Evolutionary conservation across 345 rosid species (phyloP), one percentile per base, ranked within the genome.

Genomic region (Trapa incisa): DNA sequence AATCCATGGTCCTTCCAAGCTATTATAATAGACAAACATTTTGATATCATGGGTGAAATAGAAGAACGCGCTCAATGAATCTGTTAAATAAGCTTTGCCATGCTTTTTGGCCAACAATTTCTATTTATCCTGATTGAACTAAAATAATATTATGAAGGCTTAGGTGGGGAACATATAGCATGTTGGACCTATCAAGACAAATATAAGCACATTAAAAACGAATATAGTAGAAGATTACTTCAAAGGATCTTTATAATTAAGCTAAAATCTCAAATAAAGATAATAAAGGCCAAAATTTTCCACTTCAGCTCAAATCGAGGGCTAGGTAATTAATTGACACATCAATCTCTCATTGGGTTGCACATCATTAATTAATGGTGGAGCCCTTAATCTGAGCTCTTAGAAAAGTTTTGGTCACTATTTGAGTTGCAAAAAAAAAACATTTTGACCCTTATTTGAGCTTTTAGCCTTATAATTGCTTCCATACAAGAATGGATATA

Each of bases 1-100:
- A n/a, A 63, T 16, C 75, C 71, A 32, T 0, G 61, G 77, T 86
- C 84, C 48, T 73, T 74, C 87, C 88, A 84, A 67, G 73, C 95
- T 86, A 70, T 37, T 65, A 35, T 4, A 58, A 32, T 29, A 15
- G 37, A 11, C 2, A 29, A 38, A 58, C 15, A 8, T 35, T 58
- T 8, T 32, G 38, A 58, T 4, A 38, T 17, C 16, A 33, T 10
- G 5, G 5, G 12, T 10, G 63, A 58, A 6, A 33, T 1, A 0
- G 38, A 58, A 58, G 37, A 38, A 9, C 36, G 5, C 2, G 14
- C 35, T n/a, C 10, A 32, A 9, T 8, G 63, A 32, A 58, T 29
- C 38, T 1, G 37, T 22, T 3, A 32, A 32, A 33, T 32, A 32
- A 1, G 63, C 35, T 10, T 5, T 29, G 35, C 35, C 37, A 57